Evolutionary conservation across 495 filamentous ascomycete genomes (phyloP).

Genomic region (Entonaema liquescens): DNA sequence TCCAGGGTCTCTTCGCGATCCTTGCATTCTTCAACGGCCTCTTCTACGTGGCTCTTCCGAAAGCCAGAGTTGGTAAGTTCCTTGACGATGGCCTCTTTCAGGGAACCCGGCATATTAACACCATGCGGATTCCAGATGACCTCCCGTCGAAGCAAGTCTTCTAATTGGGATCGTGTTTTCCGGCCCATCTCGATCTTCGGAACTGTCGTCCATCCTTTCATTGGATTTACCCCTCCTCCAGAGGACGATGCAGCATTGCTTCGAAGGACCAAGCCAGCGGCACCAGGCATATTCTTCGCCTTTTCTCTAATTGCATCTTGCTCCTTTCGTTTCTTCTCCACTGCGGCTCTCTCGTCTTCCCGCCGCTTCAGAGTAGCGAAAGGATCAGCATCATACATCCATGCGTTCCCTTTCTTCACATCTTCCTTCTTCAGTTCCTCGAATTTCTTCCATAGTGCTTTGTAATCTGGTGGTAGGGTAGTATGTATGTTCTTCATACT

Average conservation of each 20-base stretch:
- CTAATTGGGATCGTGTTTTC: conserved; percentile 77
- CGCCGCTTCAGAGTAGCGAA: conserved; percentile 81
- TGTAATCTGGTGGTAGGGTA: conserved; percentile 90
- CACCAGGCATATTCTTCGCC: conserved; percentile 62
- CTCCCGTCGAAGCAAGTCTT: conserved; percentile 76
- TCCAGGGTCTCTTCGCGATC: conserved; percentile 89
- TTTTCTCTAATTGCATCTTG: conserved; percentile 69
- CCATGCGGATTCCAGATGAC: conserved; percentile 86
- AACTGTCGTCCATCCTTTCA: conserved; percentile 82
- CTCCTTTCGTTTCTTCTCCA: conserved; percentile 76
- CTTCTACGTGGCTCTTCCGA: conserved; percentile 84
- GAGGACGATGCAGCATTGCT: conserved; percentile 44
- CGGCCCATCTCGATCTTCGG: conserved; percentile 94
- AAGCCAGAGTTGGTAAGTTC: conserved; percentile 83
- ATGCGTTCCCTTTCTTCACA: conserved; percentile 75
- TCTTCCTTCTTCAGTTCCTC: conserved; percentile 79
- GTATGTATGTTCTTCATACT: conserved; percentile 95
- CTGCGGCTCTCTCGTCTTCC: conserved; percentile 73
- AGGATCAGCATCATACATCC: conserved; percentile 97
- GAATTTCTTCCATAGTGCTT: conserved; percentile 89
- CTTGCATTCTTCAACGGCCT: conserved; percentile 86
- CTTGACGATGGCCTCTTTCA: conserved; percentile 69
- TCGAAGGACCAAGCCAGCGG: conserved; percentile 49
- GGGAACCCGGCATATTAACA: conserved; percentile 66
- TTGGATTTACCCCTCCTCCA: conserved; percentile 43